A percentile compares a stretch with the other conserved stretches of the same genome.
These are phyloP conservation scores for Nymphaea thermarum DNA, from an alignment of 164 flowering plant species.

Conservation along the genomic window DNA sequence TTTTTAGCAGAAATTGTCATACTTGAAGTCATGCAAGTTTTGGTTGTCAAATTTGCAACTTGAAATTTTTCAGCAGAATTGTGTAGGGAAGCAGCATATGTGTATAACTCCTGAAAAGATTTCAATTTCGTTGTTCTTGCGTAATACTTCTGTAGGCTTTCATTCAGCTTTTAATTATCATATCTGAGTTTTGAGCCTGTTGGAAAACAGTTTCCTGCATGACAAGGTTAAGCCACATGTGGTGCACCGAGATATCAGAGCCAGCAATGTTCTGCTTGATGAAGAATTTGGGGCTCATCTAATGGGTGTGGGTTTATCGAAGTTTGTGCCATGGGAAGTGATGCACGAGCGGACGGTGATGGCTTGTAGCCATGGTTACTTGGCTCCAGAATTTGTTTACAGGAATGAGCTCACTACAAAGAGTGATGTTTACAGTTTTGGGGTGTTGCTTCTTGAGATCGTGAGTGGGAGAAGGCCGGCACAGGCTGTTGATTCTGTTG, in stretches of 20 bases:
- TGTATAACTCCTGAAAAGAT: no score
- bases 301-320: constrained; percentile 94
- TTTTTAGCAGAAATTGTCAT: no score
- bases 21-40: no score
- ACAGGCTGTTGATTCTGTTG: constrained; percentile 74
- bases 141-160: no score
- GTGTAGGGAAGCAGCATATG: no score
- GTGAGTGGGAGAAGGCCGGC: constrained; percentile 86
- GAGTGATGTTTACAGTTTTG: constrained; percentile 93
- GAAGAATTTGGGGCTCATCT: constrained; percentile 89
- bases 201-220: constrained; percentile 60
- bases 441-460: constrained; percentile 80
- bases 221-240: constrained; percentile 97
- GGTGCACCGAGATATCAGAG: constrained; percentile 86
- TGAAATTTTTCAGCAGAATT: no score
- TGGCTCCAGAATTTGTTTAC: constrained; percentile 92
- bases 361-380: constrained; percentile 88
- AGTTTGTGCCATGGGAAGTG: constrained; percentile 91
- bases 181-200: neutral
- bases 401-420: constrained; percentile 94
- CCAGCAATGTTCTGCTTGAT: constrained; percentile 81
- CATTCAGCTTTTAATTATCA: no score
- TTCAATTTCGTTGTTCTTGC: no score
- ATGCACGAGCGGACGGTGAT: constrained; percentile 85
- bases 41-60: no score